Evolutionary conservation across 257 asterid species (phyloP).

Genomic region (Przewalskia tangutica): DNA sequence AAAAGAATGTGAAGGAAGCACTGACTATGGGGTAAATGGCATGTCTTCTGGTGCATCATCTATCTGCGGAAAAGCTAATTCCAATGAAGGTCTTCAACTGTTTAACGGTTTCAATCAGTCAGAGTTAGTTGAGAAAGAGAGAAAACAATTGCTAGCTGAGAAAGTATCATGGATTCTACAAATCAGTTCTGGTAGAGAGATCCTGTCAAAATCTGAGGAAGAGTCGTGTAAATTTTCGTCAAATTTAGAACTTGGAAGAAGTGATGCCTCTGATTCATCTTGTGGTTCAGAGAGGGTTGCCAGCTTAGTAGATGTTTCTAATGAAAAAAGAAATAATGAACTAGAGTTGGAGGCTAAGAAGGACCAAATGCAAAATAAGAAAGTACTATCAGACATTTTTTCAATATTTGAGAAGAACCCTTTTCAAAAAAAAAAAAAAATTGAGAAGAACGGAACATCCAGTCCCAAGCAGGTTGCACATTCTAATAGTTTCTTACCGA

Average conservation of each 20-base stretch:
- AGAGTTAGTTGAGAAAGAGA: conserved; percentile 4
- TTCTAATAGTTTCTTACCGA: conserved; percentile 2
- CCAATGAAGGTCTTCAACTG: not conserved
- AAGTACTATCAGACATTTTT: conserved; percentile 6
- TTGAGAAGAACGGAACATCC: not conserved
- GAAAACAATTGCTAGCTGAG: not conserved
- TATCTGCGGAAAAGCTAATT: not conserved
- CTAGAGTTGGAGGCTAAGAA: conserved; percentile 9
- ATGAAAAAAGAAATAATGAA: not conserved
- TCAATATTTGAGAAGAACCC: not conserved
- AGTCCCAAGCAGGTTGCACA: not conserved
- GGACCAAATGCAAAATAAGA: conserved; percentile 4
- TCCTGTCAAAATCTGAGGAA: not conserved
- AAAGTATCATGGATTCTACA: not conserved
- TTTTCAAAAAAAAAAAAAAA: no score
- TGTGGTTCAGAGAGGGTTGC: not conserved
- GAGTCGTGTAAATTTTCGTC: not conserved
- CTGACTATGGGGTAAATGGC: not conserved
- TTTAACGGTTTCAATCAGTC: not conserved
- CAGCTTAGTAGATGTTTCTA: conserved; percentile 10
- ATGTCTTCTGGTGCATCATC: not conserved
- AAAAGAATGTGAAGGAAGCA: not conserved
- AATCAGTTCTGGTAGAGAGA: not conserved
- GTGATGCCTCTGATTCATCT: not conserved
- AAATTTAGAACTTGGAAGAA: not conserved